phyloP scores from a whole-genome alignment of 2,329 filamentous ascomycete species.

The Verticillium zaregamsianum region DNA sequence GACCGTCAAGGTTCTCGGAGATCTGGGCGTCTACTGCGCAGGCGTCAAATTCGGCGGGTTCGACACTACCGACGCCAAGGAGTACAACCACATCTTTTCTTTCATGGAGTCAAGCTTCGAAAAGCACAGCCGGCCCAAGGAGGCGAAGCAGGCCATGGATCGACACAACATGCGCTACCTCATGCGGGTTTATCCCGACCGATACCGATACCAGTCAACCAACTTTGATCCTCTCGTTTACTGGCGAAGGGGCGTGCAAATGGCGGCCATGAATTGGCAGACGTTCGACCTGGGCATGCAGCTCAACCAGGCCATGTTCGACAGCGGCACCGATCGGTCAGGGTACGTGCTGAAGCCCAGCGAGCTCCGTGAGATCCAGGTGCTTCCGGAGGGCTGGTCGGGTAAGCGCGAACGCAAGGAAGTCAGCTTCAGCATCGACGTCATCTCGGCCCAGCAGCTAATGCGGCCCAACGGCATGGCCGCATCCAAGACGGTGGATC shows the following conservation, averaged over 20 bases:
- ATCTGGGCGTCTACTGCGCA: slow-evolving; percentile 73
- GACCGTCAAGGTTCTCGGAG: slow-evolving; percentile 77
- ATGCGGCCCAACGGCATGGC: slow-evolving; percentile 74
- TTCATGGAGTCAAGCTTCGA: slow-evolving; percentile 89
- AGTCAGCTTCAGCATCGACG: slow-evolving; percentile 78
- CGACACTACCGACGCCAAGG: slow-evolving; percentile 70
- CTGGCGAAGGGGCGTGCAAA: slow-evolving; percentile 94
- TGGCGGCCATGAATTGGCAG: slow-evolving; percentile 98
- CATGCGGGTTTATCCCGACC: slow-evolving; percentile 91
- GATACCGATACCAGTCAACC: slow-evolving; percentile 74
- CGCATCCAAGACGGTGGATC: slow-evolving; percentile 74
- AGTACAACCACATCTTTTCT: slow-evolving; percentile 92
- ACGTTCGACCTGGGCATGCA: slow-evolving; percentile 95
- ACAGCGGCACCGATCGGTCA: slow-evolving; percentile 76
- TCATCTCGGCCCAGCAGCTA: slow-evolving; percentile 92
- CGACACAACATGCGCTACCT: slow-evolving; percentile 88
- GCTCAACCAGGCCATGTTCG: slow-evolving; percentile 96
- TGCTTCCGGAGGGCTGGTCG: slow-evolving; percentile 47
- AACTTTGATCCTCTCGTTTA: slow-evolving; percentile 94
- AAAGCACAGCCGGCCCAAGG: slow-evolving; percentile 69
- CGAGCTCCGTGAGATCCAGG: slow-evolving; percentile 70
- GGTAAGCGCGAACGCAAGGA: slow-evolving; percentile 74
- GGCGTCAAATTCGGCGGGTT: slow-evolving; percentile 83
- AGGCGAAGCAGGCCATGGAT: slow-evolving; percentile 73
- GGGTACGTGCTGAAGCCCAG: slow-evolving; percentile 93